Percentiles rank a stretch among this genome's conserved stretches.
Conservation (phyloP, 2,329 filamentous ascomycete genomes). For the Cephalotrichum gorgonifer region DNA sequence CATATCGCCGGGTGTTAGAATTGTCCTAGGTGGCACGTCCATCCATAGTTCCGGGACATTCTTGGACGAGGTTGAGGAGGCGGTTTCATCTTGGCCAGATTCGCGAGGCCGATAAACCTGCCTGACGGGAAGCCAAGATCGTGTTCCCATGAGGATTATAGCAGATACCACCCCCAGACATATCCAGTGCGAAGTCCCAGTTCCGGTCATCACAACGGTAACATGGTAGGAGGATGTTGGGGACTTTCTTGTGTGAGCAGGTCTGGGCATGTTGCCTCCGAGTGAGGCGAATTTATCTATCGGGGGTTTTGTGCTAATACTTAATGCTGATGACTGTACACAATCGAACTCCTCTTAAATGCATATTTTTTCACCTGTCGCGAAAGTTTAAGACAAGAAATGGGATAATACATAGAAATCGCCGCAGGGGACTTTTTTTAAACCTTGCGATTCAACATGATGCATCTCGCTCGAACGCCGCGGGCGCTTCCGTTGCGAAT, state of each 20-base stretch:
- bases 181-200: too few relatives aligned
- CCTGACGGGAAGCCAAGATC: not conserved
- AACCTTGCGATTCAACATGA: not conserved
- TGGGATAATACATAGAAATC: not conserved
- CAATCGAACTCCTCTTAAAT: too few relatives aligned
- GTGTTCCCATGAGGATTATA: too few relatives aligned
- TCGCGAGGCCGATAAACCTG: conserved; percentile 12
- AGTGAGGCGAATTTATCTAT: too few relatives aligned
- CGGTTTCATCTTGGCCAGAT: conserved; percentile 75
- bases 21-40: conserved; percentile 80
- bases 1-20: conserved; percentile 73
- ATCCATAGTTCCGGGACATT: conserved; percentile 85
- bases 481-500: not conserved
- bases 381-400: not conserved
- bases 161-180: not conserved
- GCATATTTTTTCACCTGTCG: not conserved
- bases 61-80: conserved; percentile 83
- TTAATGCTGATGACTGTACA: too few relatives aligned
- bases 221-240: not conserved
- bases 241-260: too few relatives aligned
- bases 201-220: too few relatives aligned
- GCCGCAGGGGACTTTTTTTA: too few relatives aligned
- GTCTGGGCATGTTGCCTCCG: too few relatives aligned
- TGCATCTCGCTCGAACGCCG: not conserved
- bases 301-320: too few relatives aligned